phyloP scores from a whole-genome alignment of 2,329 filamentous ascomycete genomes.

The Colletotrichum lindemuthianum region DNA sequence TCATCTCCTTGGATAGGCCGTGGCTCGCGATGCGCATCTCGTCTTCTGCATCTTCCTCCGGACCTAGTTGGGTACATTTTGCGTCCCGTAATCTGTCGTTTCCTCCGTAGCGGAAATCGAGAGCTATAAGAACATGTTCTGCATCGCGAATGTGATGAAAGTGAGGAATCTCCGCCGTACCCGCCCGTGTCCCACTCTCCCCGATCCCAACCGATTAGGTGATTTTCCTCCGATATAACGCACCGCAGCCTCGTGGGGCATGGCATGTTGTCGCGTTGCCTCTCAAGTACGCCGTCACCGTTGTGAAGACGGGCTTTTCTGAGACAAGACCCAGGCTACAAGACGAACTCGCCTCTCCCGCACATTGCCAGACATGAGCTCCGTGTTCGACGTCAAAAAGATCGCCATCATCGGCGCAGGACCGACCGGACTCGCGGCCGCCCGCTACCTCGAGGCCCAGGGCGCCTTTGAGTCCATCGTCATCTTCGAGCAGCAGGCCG shows the following conservation, averaged over 20 bases:
- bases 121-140: not conserved
- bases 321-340: not conserved
- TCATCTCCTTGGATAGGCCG: not conserved
- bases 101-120: conserved; percentile 9
- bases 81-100: not conserved
- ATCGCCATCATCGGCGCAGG: conserved; percentile 87
- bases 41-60: conserved; percentile 10
- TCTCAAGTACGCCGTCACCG: conserved; percentile 5
- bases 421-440: conserved; percentile 79
- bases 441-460: conserved; percentile 83
- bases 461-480: conserved; percentile 73
- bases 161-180: conserved; percentile 2
- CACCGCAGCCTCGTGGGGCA: conserved; percentile 19
- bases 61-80: conserved; percentile 18
- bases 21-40: not conserved
- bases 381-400: conserved; percentile 61
- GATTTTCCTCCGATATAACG: conserved; percentile 34
- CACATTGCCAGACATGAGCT: conserved; percentile 12
- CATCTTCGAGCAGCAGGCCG: conserved; percentile 83
- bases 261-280: not conserved
- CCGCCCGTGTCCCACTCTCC: conserved; percentile 25
- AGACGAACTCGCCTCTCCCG: not conserved
- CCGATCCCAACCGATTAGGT: conserved; percentile 31
- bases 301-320: not conserved
- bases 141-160: not conserved